A percentile compares a stretch with the other conserved stretches of the same genome.
phyloP scores from a whole-genome alignment of 179 eudicot genomes.

The Camellia oleifera region DNA sequence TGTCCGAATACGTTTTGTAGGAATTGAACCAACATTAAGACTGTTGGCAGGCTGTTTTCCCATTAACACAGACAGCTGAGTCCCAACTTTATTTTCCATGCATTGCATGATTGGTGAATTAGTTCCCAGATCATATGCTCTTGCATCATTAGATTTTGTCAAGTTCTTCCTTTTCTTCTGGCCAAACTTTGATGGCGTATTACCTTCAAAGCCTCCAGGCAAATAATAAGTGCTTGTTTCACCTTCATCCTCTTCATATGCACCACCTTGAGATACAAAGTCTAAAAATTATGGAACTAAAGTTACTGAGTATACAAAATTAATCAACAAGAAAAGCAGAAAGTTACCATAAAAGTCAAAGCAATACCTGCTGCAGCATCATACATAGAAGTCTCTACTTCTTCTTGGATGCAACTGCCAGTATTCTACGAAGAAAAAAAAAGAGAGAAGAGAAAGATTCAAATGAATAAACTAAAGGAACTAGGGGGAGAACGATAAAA shows the following conservation, averaged over 20 bases:
- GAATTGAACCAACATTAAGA: slow-evolving; percentile 64
- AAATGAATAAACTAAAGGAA: slow-evolving; percentile 11
- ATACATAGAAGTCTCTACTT: slow-evolving; percentile 59
- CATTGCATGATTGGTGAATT: slow-evolving; percentile 48
- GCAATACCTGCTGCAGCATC: slow-evolving; percentile 64
- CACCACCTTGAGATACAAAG: slow-evolving; percentile 57
- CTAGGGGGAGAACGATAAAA: not conserved
- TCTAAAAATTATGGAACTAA: slow-evolving; percentile 27
- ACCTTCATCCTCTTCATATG: slow-evolving; percentile 81
- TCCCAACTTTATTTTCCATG: slow-evolving; percentile 56
- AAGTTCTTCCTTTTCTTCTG: slow-evolving; percentile 59
- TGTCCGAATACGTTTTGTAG: slow-evolving; percentile 89
- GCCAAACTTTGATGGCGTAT: slow-evolving; percentile 45
- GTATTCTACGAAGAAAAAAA: slow-evolving; percentile 38
- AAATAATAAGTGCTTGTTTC: slow-evolving; percentile 56
- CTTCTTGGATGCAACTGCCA: slow-evolving; percentile 57
- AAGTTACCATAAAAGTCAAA: slow-evolving; percentile 9
- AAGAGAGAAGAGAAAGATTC: not conserved
- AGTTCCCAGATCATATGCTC: slow-evolving; percentile 59
- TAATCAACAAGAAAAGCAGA: slow-evolving; percentile 6
- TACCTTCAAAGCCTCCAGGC: slow-evolving; percentile 49
- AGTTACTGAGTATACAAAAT: slow-evolving; percentile 11
- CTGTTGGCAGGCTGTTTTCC: slow-evolving; percentile 69
- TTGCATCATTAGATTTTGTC: slow-evolving; percentile 40
- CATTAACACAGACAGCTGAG: slow-evolving; percentile 38